Percentiles rank a stretch among this genome's conserved stretches.
Evolutionary conservation across 306 rosid genomes (phyloP).

Genomic region (Dryas drummondii): DNA sequence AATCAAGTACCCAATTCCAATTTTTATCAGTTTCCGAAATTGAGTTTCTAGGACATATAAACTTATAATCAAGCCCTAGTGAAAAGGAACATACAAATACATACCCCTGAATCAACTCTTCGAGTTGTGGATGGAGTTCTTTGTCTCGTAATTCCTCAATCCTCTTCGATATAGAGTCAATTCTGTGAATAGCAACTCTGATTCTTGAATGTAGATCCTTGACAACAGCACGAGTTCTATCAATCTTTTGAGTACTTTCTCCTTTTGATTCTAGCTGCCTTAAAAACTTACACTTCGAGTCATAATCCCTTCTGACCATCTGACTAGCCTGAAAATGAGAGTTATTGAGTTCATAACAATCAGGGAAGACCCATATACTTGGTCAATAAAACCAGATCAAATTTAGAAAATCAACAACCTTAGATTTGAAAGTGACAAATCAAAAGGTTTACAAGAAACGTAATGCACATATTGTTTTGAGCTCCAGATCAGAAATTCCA

Average conservation of each 20-base stretch:
- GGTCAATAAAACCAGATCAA: background rate
- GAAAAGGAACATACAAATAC: slow-evolving; percentile 25
- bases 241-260: slow-evolving; percentile 49
- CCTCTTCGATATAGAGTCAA: slow-evolving; percentile 89
- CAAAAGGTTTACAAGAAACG: background rate
- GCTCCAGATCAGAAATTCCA: slow-evolving; percentile 1
- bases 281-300: slow-evolving; percentile 66
- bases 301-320: slow-evolving; percentile 78
- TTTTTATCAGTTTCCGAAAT: background rate
- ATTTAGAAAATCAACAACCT: slow-evolving; percentile 1
- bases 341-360: background rate
- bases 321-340: slow-evolving; percentile 73
- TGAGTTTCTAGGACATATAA: background rate
- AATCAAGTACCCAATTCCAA: background rate
- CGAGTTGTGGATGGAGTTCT: slow-evolving; percentile 98
- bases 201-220: slow-evolving; percentile 96
- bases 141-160: slow-evolving; percentile 86
- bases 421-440: background rate
- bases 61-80: background rate
- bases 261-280: slow-evolving; percentile 78
- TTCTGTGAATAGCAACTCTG: slow-evolving; percentile 74
- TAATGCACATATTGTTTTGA: background rate
- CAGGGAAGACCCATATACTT: slow-evolving; percentile 1
- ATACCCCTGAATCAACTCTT: slow-evolving; percentile 89
- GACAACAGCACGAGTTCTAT: slow-evolving; percentile 80